These are phyloP conservation scores for Hypoxylon cercidicola DNA, from an alignment of 495 filamentous ascomycete species.

Conservation along the genomic window DNA sequence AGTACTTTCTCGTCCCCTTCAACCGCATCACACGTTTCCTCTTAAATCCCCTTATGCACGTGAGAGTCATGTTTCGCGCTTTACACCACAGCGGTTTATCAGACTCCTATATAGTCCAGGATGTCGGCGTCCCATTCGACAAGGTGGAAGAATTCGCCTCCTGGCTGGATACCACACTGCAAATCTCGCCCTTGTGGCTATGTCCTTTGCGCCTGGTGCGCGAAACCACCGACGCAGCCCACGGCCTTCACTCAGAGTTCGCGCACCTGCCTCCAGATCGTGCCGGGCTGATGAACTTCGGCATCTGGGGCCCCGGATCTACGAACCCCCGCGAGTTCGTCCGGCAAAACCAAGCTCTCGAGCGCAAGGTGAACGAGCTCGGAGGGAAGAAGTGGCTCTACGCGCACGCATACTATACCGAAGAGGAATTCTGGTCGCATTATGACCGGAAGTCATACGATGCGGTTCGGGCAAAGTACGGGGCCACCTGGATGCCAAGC, in stretches of 20 bases:
- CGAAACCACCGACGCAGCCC: constrained; percentile 45
- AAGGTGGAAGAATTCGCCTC: constrained; percentile 53
- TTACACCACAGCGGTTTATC: constrained; percentile 61
- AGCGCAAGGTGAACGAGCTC: constrained; percentile 65
- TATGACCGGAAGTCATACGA: too few relatives aligned
- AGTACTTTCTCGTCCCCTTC: constrained; percentile 64
- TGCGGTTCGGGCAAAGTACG: too few relatives aligned
- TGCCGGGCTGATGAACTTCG: constrained; percentile 55
- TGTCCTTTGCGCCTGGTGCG: constrained; percentile 59
- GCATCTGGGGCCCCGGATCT: constrained; percentile 57
- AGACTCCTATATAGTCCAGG: constrained; percentile 62
- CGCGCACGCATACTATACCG: constrained; percentile 64
- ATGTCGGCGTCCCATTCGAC: constrained; percentile 60
- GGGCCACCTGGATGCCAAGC: too few relatives aligned
- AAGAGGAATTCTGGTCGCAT: constrained; percentile 61
- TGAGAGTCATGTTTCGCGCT: constrained; percentile 67
- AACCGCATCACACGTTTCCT: constrained; percentile 59
- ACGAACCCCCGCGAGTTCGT: constrained; percentile 49
- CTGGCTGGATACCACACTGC: constrained; percentile 52
- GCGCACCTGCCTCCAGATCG: constrained; percentile 34
- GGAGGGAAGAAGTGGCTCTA: constrained; percentile 68
- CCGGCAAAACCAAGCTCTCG: constrained; percentile 66
- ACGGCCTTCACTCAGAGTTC: constrained; percentile 52
- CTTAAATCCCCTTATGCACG: constrained; percentile 66
- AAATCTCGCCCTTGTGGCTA: constrained; percentile 65